Base-by-base conservation (phyloP, 768 basidiomycete genomes). In the Cystobasidium onofrii region DNA sequence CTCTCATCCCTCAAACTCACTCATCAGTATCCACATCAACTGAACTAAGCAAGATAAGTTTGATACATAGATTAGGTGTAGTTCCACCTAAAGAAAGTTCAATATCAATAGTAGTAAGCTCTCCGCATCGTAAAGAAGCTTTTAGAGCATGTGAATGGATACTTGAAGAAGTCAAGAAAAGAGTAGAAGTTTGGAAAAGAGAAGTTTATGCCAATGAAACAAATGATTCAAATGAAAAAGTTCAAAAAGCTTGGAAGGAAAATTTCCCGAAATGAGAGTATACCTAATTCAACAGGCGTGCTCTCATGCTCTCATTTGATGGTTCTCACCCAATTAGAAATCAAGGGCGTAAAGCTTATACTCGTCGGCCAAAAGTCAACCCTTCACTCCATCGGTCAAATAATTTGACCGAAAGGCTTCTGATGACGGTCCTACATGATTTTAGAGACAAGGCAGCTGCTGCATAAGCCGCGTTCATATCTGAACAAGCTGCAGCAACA, bases 171-270 rank as follows among this genome's bases (percentile, higher is more conserved):
- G 88, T 94, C 71, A 95, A 95, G 83, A 82, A 81, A 74, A 88
- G 86, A 78, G 90, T 85, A 50, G 91, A 91, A 81, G 89, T 94
- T 76, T 95, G 92, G 92, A 94, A 95, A 83, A 83, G 89, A 77
- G 92, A 94, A 79, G 90, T 86, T 78, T 94, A 93, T 77, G 88
- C 88, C 78, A 31, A 27, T 60, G 89, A 87, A 7, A 85, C 87
- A 76, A 80, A 81, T 63, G 85, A 83, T n/a, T 6, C 17, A 74
- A 75, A 23, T 43, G 64, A 6, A 76, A 70, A 10, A 64, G 57
- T 39, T 74, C 65, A 27, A 75, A 73, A 15, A 75, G 73, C 64
- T 12, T 79, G 78, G 78, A 79, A 79, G 76, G 78, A 77, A 75
- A 79, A 79, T 65, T 77, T 77, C 17, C 55, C 74, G n/a, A 33